These are phyloP conservation scores for Dothistroma septosporum DNA, from an alignment of 2,329 filamentous ascomycete species.

Conservation along the genomic window DNA sequence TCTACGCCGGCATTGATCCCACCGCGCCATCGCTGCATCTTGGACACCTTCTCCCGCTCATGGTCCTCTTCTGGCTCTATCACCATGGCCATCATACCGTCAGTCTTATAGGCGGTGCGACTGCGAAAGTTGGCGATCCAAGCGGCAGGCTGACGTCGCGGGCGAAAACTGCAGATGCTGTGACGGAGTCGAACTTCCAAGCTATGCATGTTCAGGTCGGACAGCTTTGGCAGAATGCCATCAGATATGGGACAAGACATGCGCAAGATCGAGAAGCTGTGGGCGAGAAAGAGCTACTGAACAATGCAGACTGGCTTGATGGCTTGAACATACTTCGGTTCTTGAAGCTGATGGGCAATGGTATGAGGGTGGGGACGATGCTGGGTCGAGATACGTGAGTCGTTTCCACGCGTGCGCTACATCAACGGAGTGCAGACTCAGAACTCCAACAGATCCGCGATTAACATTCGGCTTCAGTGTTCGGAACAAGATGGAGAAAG, in stretches of 20 bases:
- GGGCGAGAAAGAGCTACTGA: conserved; percentile 64
- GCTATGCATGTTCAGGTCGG: conserved; percentile 67
- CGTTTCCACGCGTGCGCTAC: conserved; percentile 11
- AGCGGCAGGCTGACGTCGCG: conserved; percentile 64
- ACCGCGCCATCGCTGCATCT: conserved; percentile 76
- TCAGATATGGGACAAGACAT: conserved; percentile 60
- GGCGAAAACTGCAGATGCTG: conserved; percentile 48
- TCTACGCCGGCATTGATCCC: conserved; percentile 78
- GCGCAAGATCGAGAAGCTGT: conserved; percentile 59
- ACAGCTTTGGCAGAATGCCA: conserved; percentile 70
- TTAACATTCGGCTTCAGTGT: conserved; percentile 50
- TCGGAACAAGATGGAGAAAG: conserved; percentile 75
- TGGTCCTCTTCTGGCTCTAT: conserved; percentile 82
- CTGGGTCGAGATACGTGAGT: conserved; percentile 80
- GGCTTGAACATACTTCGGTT: conserved; percentile 69
- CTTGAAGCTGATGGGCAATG: conserved; percentile 66
- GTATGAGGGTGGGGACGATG: conserved; percentile 79
- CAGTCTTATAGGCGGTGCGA: conserved; percentile 61
- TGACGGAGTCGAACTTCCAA: conserved; percentile 60
- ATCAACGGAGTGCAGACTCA: not conserved
- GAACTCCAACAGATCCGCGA: not conserved
- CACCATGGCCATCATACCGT: conserved; percentile 66
- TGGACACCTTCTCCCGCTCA: conserved; percentile 74
- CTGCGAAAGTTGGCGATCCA: conserved; percentile 74
- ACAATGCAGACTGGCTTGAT: conserved; percentile 83